Evolutionary conservation across 176 grass and related monocot species (phyloP).

Genomic region (Cenchrus purpureus): DNA sequence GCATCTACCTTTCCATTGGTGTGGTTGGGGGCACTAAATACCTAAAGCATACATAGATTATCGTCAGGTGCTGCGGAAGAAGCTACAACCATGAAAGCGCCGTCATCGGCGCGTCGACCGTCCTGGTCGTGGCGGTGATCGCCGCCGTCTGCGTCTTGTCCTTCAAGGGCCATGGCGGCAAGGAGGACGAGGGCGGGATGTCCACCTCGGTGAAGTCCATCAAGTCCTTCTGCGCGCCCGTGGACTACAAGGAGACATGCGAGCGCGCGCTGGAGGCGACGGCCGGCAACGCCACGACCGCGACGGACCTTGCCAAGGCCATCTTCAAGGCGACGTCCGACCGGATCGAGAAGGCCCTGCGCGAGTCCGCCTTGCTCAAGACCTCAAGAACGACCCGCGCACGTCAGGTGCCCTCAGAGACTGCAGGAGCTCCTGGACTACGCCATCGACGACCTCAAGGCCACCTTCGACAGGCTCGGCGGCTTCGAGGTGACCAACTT

Average conservation of each 20-base stretch:
- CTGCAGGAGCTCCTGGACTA: conserved; percentile 80
- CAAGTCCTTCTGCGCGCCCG: conserved; percentile 62
- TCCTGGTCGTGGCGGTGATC: conserved; percentile 71
- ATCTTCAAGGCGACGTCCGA: conserved; percentile 73
- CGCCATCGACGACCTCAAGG: conserved; percentile 70
- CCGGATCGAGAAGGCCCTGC: conserved; percentile 51
- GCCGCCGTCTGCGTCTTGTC: conserved; percentile 61
- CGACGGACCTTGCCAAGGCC: conserved; percentile 56
- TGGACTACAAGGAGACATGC: conserved; percentile 74
- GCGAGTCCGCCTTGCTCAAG: conserved; percentile 55
- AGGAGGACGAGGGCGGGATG: not conserved
- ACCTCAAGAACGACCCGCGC: conserved; percentile 60
- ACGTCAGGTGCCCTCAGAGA: conserved; percentile 63
- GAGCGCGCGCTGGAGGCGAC: conserved; percentile 49
- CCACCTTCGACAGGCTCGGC: conserved; percentile 61
- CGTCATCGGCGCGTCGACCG: conserved; percentile 52
- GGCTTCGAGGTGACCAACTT: conserved; percentile 66
- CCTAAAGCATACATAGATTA: not conserved
- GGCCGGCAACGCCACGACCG: conserved; percentile 56
- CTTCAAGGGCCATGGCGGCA: conserved; percentile 3
- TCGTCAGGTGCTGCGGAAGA: not conserved
- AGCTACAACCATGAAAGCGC: conserved; percentile 35
- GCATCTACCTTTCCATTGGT: conserved; percentile 11
- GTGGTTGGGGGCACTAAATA: conserved; percentile 2
- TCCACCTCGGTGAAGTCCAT: conserved; percentile 66